Conservation (phyloP, 2,329 filamentous ascomycete species). For the Botrytis aclada region DNA sequence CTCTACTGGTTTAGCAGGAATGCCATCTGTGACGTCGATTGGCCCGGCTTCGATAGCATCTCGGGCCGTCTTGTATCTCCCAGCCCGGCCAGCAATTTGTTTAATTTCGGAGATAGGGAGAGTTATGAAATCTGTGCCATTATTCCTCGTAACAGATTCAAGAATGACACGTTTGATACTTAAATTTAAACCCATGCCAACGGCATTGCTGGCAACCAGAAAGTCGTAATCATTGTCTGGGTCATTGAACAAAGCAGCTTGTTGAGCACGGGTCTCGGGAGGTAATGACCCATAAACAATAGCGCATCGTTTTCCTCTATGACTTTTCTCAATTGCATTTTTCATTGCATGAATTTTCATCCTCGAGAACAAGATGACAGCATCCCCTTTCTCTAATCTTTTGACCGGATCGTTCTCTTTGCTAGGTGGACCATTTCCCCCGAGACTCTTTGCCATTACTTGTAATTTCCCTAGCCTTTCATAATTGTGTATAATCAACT, state of each 20-base stretch:
- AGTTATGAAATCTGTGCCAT: constrained; percentile 54
- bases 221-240: constrained; percentile 94
- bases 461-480: constrained; percentile 76
- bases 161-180: constrained; percentile 90
- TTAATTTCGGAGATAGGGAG: constrained; percentile 78
- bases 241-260: constrained; percentile 92
- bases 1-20: not conserved
- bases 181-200: constrained; percentile 95
- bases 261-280: constrained; percentile 86
- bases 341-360: constrained; percentile 79
- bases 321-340: constrained; percentile 64
- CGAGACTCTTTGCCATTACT: constrained; percentile 55
- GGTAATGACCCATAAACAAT: constrained; percentile 91
- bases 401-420: not conserved
- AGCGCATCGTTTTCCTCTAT: constrained; percentile 76
- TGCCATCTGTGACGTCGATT: constrained; percentile 8
- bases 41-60: constrained; percentile 44
- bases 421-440: constrained; percentile 43
- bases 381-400: constrained; percentile 71
- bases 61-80: constrained; percentile 73
- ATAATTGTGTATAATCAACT: constrained; percentile 78
- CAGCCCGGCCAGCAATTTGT: constrained; percentile 91
- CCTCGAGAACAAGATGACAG: constrained; percentile 82
- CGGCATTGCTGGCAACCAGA: constrained; percentile 89
- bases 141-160: constrained; percentile 70